Evolutionary conservation across 805 yeast species (phyloP).

Genomic region (Saccharomycopsis guyanensis): DNA sequence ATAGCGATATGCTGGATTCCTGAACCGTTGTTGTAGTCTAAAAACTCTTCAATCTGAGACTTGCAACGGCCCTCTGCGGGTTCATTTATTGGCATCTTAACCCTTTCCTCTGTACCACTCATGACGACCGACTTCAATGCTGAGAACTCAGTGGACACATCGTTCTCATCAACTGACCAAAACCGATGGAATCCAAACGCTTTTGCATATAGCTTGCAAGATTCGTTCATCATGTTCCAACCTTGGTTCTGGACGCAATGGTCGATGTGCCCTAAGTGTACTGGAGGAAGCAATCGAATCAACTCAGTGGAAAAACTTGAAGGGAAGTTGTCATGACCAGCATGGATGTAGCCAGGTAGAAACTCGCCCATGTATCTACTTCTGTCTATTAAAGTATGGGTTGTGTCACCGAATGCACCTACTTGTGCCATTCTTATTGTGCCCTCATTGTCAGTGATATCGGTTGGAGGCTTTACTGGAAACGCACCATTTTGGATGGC

Average conservation of each 20-base stretch:
- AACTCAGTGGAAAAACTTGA: not conserved
- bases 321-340: conserved; percentile 7
- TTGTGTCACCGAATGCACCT: conserved; percentile 50
- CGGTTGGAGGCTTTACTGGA: conserved; percentile 28
- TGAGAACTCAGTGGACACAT: conserved; percentile 60
- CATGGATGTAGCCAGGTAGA: conserved; percentile 41
- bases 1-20: conserved; percentile 84
- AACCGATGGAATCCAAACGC: conserved; percentile 68
- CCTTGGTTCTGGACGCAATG: conserved; percentile 77
- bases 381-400: conserved; percentile 58
- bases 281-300: conserved; percentile 27
- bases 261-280: conserved; percentile 45
- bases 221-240: conserved; percentile 56
- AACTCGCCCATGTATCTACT: conserved; percentile 33
- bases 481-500: conserved; percentile 51
- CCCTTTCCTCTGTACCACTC: conserved; percentile 52
- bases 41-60: conserved; percentile 78
- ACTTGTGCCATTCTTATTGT: conserved; percentile 44
- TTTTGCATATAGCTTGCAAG: conserved; percentile 51
- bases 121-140: conserved; percentile 70
- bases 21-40: conserved; percentile 68
- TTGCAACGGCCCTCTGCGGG: conserved; percentile 62
- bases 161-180: conserved; percentile 81
- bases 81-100: conserved; percentile 77
- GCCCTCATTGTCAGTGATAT: conserved; percentile 41